These are phyloP conservation scores for Vitis riparia DNA, from an alignment of 164 flowering plant species.

Conservation along the genomic window DNA sequence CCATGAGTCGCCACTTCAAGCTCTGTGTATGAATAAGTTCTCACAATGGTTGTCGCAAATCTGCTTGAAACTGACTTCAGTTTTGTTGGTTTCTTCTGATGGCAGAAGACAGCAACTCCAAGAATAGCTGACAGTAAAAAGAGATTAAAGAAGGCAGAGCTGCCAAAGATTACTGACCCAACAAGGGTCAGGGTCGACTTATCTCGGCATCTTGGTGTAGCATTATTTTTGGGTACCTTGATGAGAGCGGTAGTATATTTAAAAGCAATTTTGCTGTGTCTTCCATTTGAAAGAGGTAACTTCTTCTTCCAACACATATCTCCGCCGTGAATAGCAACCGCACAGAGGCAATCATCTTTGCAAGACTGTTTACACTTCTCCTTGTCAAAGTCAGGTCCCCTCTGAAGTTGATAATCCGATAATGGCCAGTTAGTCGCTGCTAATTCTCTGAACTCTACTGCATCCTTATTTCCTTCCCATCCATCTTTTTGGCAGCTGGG, in stretches of 20 bases:
- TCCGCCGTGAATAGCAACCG: constrained; percentile 2
- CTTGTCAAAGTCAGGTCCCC: too few relatives aligned
- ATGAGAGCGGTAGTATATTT: neutral
- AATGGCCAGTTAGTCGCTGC: too few relatives aligned
- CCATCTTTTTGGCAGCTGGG: too few relatives aligned
- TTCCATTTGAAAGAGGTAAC: constrained; percentile 15
- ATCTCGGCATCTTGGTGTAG: too few relatives aligned
- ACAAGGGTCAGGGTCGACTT: too few relatives aligned
- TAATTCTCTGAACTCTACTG: too few relatives aligned
- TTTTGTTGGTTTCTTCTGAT: neutral
- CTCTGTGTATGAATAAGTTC: constrained; percentile 10
- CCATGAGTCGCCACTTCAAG: constrained; percentile 13
- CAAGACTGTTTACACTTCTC: constrained; percentile 1
- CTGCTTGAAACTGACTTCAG: neutral
- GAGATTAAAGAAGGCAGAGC: constrained; percentile 1
- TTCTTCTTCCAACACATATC: constrained; percentile 11
- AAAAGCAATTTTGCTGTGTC: neutral
- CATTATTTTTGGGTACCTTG: too few relatives aligned
- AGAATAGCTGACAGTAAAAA: neutral
- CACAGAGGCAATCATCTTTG: constrained; percentile 13
- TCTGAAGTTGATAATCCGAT: too few relatives aligned
- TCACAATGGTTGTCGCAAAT: constrained; percentile 2
- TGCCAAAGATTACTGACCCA: neutral
- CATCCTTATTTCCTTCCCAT: too few relatives aligned
- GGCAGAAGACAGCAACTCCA: neutral